Evolutionary conservation across 2,329 filamentous ascomycete genomes (phyloP).

Genomic region (Hypoxylon sp.): DNA sequence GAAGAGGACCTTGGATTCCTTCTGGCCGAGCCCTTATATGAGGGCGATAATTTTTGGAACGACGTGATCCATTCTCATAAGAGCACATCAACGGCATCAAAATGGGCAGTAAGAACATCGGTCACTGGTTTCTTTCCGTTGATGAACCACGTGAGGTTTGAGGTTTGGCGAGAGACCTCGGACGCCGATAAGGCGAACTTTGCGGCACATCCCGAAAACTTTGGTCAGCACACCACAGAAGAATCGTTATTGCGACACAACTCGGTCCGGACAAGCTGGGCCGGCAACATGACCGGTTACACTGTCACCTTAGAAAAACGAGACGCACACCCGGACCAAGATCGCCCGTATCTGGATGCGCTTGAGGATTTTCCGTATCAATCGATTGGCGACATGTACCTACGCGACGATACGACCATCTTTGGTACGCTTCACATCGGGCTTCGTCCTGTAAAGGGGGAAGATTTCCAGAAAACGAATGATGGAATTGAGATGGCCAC

Average conservation of each 20-base stretch:
- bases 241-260: too few species aligned
- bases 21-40: slow-evolving; percentile 35
- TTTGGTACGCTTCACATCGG: slow-evolving; percentile 29
- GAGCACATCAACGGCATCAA: slow-evolving; percentile 31
- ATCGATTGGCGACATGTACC: slow-evolving; percentile 34
- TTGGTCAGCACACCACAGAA: slow-evolving; percentile 42
- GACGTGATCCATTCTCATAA: slow-evolving; percentile 31
- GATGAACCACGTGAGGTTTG: slow-evolving; percentile 39
- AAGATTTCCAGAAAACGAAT: slow-evolving; percentile 13
- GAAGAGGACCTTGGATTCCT: slow-evolving; percentile 39
- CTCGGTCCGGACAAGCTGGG: too few species aligned
- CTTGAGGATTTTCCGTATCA: slow-evolving; percentile 41
- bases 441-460: slow-evolving; percentile 17
- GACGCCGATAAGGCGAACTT: slow-evolving; percentile 42
- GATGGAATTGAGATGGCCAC: slow-evolving; percentile 28
- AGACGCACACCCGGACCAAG: too few species aligned
- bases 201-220: slow-evolving; percentile 45
- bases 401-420: slow-evolving; percentile 24
- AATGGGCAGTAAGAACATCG: slow-evolving; percentile 40
- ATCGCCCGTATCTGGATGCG: too few species aligned
- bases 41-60: slow-evolving; percentile 41
- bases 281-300: too few species aligned
- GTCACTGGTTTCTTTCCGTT: slow-evolving; percentile 41
- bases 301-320: too few species aligned
- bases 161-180: slow-evolving; percentile 38